Percentiles rank a stretch among this genome's conserved stretches.
These are phyloP conservation scores for Colletotrichum destructivum DNA, from an alignment of 2,329 filamentous ascomycete species.

Conservation along the genomic window DNA sequence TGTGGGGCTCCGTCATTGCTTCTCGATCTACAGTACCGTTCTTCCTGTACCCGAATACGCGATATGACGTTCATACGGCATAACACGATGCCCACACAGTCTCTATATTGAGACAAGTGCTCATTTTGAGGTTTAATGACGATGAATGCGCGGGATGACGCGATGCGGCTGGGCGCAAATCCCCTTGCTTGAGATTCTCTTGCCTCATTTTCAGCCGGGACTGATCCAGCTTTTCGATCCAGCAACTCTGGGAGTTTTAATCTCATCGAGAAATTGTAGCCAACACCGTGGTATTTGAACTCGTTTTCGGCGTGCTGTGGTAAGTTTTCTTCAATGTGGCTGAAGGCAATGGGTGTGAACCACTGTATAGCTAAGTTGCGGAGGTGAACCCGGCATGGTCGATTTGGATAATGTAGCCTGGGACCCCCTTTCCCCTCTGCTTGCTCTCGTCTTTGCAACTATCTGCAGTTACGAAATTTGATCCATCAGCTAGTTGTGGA, in stretches of 20 bases:
- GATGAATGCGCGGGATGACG: neutral
- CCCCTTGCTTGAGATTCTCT: neutral
- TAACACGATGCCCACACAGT: neutral
- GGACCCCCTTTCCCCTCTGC: too few relatives aligned
- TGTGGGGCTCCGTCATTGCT: neutral
- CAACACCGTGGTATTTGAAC: too few relatives aligned
- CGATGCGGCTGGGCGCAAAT: neutral
- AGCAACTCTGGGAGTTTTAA: too few relatives aligned
- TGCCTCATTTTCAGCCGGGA: neutral
- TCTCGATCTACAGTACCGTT: neutral
- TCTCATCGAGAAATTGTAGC: neutral
- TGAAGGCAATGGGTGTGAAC: neutral
- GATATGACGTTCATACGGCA: neutral
- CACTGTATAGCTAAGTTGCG: neutral
- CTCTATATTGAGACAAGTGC: neutral
- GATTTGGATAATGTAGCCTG: too few relatives aligned
- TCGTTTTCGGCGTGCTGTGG: neutral
- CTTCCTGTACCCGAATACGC: neutral
- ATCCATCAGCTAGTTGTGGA: neutral
- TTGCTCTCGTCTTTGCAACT: too few relatives aligned
- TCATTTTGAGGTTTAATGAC: neutral
- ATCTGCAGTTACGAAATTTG: too few relatives aligned
- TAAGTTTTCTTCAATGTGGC: neutral
- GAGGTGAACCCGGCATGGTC: neutral
- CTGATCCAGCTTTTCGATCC: neutral